Base-by-base conservation (phyloP, 2,329 filamentous ascomycete genomes). In the Cordyceps tenuipes region DNA sequence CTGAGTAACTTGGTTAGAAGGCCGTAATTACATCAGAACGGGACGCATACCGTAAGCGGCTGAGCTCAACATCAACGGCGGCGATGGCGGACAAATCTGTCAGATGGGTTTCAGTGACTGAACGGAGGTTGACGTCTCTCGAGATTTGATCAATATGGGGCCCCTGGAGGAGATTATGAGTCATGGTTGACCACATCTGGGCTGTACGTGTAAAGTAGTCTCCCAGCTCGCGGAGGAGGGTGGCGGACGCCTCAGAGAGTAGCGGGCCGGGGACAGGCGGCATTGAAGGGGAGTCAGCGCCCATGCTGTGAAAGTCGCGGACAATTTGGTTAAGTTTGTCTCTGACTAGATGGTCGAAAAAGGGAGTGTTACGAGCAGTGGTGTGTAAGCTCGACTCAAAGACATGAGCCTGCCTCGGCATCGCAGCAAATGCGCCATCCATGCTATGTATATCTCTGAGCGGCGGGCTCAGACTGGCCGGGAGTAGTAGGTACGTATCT, bases 131-230 rank as follows among this genome's bases (percentile, higher is more conserved):
- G n/a, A 66, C 68, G 41, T 68, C 65, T 4, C 64, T 52, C 17
- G 64, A 64, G 29, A 68, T 68, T 41, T 65, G 63, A n/a, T 67
- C 64, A 51, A 75, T 69, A 60, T 73, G 70, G 26, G 68, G 65
- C 17, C 70, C 72, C 47, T 67, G 62, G 4, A 72, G 63, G n/a
- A 75, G 64, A 41, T 63, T 66, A n/a, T 72, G 68, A 39, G 72
- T 72, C 54, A 75, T 62, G 23, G 63, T 64, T n/a, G 68, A 66
- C 69, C 68, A 72, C 59, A 73, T 64, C 43, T 67, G 59, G 23
- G 72, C 70, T n/a, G 69, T 71, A 29, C 68, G 70, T 34, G 66
- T 65, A 26, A 74, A 62, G 60, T 74, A 75, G 26, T 74, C 72
- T 36, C 72, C 72, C 61, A 73, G 67, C 39, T 73, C 71, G 36